These are phyloP conservation scores for Aspergillus calidoustus DNA, from an alignment of 2,329 filamentous ascomycete genomes.

Conservation along the genomic window DNA sequence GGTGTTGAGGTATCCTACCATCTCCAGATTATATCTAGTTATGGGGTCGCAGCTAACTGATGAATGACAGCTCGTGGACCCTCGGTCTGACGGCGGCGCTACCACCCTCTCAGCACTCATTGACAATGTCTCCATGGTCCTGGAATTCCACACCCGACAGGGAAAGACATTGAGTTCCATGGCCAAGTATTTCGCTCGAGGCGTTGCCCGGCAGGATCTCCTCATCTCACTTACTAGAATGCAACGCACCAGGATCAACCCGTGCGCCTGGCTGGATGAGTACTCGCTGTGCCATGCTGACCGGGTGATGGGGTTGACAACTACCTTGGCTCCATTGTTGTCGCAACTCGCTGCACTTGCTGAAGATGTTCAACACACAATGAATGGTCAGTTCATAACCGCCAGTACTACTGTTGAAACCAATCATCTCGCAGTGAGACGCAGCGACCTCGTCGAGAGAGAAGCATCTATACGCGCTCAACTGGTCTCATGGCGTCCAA, in stretches of 20 bases:
- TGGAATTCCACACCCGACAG: not conserved
- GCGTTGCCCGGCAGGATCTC: not conserved
- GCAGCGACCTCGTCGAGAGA: not conserved
- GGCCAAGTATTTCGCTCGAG: not conserved
- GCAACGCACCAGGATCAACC: not conserved
- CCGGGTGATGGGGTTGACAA: constrained; percentile 3
- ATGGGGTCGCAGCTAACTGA: not conserved
- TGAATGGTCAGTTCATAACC: not conserved
- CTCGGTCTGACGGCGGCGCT: not conserved
- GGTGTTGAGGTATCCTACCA: not conserved
- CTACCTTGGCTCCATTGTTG: not conserved
- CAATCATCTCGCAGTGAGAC: not conserved
- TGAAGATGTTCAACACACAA: not conserved
- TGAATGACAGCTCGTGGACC: not conserved
- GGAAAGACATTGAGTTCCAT: not conserved
- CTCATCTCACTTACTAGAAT: not conserved
- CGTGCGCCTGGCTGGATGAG: not conserved
- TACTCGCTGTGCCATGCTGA: constrained; percentile 1
- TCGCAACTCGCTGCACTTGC: not conserved
- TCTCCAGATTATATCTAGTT: not conserved
- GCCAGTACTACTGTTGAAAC: not conserved
- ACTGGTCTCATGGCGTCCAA: not conserved
- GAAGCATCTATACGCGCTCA: not conserved
- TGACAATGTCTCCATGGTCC: constrained; percentile 1
- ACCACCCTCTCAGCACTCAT: not conserved